Conservation (phyloP, 768 basidiomycete genomes). For the Hypholoma sublateritium region DNA sequence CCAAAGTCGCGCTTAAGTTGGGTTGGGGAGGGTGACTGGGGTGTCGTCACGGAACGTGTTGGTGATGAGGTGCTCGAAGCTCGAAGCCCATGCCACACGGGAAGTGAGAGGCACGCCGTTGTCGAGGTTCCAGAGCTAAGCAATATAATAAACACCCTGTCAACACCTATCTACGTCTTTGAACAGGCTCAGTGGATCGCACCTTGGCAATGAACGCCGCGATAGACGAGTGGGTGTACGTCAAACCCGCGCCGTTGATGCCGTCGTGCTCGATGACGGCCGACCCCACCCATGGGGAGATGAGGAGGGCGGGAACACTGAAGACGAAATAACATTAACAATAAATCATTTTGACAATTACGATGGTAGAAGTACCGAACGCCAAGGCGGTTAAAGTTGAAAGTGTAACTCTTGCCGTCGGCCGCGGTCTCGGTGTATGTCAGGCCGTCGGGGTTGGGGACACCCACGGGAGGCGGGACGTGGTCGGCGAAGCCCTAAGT, state of each 20-base stretch:
- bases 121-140: constrained; percentile 14
- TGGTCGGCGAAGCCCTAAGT: constrained; percentile 30
- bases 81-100: constrained; percentile 11
- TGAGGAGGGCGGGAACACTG: constrained; percentile 25
- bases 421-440: constrained; percentile 26
- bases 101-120: constrained; percentile 7
- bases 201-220: constrained; percentile 7
- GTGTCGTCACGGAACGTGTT: constrained; percentile 2
- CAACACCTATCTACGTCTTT: not conserved
- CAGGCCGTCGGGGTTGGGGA: constrained; percentile 22
- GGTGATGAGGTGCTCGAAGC: constrained; percentile 17
- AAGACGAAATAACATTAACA: not conserved
- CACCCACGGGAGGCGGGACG: constrained; percentile 28
- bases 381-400: constrained; percentile 28
- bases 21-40: constrained; percentile 7
- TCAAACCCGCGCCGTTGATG: constrained; percentile 13
- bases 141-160: not conserved
- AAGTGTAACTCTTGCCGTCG: constrained; percentile 21
- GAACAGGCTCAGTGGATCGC: not conserved
- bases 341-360: not conserved
- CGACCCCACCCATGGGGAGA: constrained; percentile 23
- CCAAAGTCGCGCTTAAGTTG: not conserved
- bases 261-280: constrained; percentile 25
- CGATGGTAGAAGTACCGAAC: constrained; percentile 9
- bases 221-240: constrained; percentile 14